phyloP scores from a whole-genome alignment of 1,139 yeast genomes.

The Blastobotrys indianensis region DNA sequence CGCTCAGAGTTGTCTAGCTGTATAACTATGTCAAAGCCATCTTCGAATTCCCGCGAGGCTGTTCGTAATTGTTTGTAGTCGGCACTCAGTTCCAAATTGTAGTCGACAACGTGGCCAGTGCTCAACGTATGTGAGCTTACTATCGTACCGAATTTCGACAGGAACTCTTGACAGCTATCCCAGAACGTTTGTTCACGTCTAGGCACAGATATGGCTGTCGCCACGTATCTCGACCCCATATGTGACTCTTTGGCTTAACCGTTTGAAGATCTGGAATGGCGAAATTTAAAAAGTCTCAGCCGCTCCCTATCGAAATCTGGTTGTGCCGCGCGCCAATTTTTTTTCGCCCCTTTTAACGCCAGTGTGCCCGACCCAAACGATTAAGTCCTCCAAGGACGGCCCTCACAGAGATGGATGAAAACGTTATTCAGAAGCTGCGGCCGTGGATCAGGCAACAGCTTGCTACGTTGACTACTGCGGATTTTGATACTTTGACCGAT shows the following conservation, averaged over 20 bases:
- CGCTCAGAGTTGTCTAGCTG: conserved; percentile 35
- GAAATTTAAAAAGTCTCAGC: too few relatives aligned
- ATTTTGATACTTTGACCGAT: conserved; percentile 41
- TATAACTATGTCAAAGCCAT: conserved; percentile 41
- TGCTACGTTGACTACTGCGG: conserved; percentile 37
- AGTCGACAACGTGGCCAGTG: conserved; percentile 1
- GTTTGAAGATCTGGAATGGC: too few relatives aligned
- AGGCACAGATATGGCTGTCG: conserved; percentile 3
- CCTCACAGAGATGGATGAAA: conserved; percentile 21
- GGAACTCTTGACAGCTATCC: neutral
- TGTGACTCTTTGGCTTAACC: too few relatives aligned
- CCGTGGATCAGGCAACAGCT: conserved; percentile 37
- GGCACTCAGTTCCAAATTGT: neutral
- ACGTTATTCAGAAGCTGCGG: conserved; percentile 24
- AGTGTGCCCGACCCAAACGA: too few relatives aligned
- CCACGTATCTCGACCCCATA: neutral
- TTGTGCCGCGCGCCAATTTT: too few relatives aligned
- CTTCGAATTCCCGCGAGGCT: neutral
- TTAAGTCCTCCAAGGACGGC: too few relatives aligned
- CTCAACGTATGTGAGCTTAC: neutral
- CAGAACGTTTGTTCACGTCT: neutral
- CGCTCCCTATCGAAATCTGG: too few relatives aligned
- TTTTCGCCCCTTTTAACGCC: neutral
- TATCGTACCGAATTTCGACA: neutral
- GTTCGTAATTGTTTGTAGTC: neutral